phyloP scores from a whole-genome alignment of 1,284 basidiomycete species.

The Trametes hirsuta region DNA sequence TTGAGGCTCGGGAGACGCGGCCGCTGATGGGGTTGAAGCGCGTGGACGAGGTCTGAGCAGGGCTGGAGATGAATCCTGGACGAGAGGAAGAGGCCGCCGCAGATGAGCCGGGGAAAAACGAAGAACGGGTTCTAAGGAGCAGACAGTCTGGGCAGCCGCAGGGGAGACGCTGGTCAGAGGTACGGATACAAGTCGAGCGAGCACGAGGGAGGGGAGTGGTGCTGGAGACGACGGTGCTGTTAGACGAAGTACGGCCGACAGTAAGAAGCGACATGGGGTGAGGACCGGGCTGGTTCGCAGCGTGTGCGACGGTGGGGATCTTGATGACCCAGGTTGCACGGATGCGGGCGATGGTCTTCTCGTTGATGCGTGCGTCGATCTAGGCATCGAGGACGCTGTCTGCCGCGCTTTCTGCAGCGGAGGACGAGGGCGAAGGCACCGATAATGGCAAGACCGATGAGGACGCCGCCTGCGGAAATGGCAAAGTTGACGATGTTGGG shows the following conservation, averaged over 20 bases:
- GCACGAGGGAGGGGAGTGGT: constrained; percentile 1
- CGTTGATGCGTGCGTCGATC: constrained; percentile 14
- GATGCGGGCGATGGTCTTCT: constrained; percentile 6
- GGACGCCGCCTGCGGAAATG: constrained; percentile 17
- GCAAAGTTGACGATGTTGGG: no score
- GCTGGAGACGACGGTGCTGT: constrained; percentile 3
- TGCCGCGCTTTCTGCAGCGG: constrained; percentile 15
- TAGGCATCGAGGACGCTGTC: constrained; percentile 15
- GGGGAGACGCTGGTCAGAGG: background rate
- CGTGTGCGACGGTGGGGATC: background rate
- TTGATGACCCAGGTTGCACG: constrained; percentile 14
- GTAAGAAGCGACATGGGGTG: constrained; percentile 5
- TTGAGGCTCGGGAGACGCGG: no score
- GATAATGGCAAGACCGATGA: constrained; percentile 17
- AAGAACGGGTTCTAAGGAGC: no score
- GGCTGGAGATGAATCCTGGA: no score
- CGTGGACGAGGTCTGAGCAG: no score
- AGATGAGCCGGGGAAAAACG: no score
- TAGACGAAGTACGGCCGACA: background rate
- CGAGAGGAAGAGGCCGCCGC: no score
- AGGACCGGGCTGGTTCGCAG: background rate
- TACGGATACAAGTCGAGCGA: background rate
- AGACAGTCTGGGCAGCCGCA: no score
- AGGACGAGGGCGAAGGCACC: constrained; percentile 12
- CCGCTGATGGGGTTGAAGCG: no score